phyloP scores from a whole-genome alignment of 768 basidiomycete genomes.

The Termitomyces sp. region DNA sequence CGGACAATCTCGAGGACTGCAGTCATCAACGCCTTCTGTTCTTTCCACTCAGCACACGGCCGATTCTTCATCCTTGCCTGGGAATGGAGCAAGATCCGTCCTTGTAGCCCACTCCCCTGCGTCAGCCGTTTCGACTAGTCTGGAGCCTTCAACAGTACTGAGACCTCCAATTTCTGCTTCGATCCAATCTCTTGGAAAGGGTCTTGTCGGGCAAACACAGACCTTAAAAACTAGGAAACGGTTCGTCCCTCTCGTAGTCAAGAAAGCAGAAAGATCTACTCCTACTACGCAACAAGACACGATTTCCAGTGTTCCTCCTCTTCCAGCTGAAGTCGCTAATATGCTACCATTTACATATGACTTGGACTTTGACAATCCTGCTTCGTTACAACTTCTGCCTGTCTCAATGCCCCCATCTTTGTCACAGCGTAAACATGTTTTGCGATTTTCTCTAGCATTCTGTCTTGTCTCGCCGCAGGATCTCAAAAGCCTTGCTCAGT shows the following conservation, averaged over 20 bases:
- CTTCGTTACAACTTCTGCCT: slow-evolving; percentile 25
- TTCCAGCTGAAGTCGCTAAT: background rate
- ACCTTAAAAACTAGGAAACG: slow-evolving; percentile 15
- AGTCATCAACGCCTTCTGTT: background rate
- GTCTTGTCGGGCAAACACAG: background rate
- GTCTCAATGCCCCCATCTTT: slow-evolving; percentile 58
- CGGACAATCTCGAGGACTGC: background rate
- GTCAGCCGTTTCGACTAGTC: background rate
- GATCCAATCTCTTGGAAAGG: background rate
- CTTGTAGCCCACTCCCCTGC: background rate
- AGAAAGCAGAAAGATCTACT: background rate
- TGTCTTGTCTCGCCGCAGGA: slow-evolving; percentile 43
- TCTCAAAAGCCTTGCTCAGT: slow-evolving; percentile 42
- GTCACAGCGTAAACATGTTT: slow-evolving; percentile 53
- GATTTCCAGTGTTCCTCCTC: background rate
- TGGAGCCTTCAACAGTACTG: background rate
- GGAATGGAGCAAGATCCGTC: background rate
- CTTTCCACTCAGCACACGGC: background rate
- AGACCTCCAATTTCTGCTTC: background rate
- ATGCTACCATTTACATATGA: slow-evolving; percentile 7
- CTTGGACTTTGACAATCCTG: slow-evolving; percentile 31
- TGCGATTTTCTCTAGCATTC: slow-evolving; percentile 50
- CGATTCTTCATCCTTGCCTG: background rate
- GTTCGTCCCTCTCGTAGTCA: slow-evolving; percentile 28
- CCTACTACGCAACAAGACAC: background rate